phyloP scores from a whole-genome alignment of 345 rosid species.

The Excoecaria cochinchinensis region DNA sequence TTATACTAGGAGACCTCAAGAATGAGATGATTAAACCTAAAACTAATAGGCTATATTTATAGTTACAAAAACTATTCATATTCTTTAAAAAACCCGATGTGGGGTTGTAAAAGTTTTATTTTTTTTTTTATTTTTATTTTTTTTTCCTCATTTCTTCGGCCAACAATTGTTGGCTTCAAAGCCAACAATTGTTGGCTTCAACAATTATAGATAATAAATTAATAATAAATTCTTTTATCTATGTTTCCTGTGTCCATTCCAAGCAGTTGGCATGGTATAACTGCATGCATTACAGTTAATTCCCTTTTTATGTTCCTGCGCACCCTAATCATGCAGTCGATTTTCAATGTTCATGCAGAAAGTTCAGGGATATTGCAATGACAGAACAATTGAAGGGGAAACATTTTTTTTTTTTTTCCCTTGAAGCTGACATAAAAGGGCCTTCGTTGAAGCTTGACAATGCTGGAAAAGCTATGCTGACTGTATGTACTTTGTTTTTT shows the following conservation, averaged over 20 bases:
- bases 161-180: no score
- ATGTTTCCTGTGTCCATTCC: constrained; percentile 4
- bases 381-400: constrained; percentile 61
- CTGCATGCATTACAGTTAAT: not conserved
- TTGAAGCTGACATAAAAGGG: constrained; percentile 83
- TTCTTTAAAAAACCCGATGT: no score
- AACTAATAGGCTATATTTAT: no score
- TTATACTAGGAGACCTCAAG: no score
- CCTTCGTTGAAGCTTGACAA: constrained; percentile 85
- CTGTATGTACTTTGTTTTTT: constrained; percentile 55
- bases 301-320: not conserved
- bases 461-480: constrained; percentile 84
- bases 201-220: no score
- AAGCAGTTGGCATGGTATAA: constrained; percentile 14
- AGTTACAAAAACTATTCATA: no score
- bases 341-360: constrained; percentile 44
- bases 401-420: constrained; percentile 76
- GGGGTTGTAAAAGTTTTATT: no score
- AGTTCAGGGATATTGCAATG: constrained; percentile 75
- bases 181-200: no score
- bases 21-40: no score
- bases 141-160: no score
- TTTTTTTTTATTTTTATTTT: no score
- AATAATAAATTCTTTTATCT: no score
- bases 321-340: constrained; percentile 4